These are phyloP conservation scores for Ophiostoma perfectum DNA, from an alignment of 2,329 filamentous ascomycete genomes.

Conservation along the genomic window DNA sequence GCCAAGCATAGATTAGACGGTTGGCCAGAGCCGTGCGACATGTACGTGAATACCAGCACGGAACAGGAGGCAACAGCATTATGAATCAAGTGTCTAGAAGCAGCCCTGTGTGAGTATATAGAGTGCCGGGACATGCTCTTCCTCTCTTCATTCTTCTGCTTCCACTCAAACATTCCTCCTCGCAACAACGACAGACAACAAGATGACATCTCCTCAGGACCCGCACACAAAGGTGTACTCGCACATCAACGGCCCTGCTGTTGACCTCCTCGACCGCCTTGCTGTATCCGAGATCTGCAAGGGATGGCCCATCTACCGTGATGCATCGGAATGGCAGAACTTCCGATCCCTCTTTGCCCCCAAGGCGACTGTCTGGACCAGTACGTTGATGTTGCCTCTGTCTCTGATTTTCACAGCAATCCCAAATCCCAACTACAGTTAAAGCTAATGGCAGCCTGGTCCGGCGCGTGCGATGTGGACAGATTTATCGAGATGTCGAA, in stretches of 20 bases:
- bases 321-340: constrained; percentile 49
- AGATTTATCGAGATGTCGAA: constrained; percentile 48
- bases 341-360: constrained; percentile 45
- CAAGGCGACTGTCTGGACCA: constrained; percentile 46
- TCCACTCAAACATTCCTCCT: too few relatives aligned
- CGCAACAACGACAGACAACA: background rate
- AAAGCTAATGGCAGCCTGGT: constrained; percentile 37
- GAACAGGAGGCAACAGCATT: too few relatives aligned
- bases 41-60: background rate
- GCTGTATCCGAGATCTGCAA: constrained; percentile 48
- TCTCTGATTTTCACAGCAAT: background rate
- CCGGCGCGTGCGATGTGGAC: constrained; percentile 38
- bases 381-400: constrained; percentile 32
- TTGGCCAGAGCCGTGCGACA: background rate
- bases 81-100: too few relatives aligned
- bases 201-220: constrained; percentile 26
- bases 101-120: too few relatives aligned
- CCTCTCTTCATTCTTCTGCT: background rate
- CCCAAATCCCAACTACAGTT: too few relatives aligned
- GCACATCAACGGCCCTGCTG: constrained; percentile 41
- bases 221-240: constrained; percentile 35
- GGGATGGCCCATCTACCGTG: constrained; percentile 50
- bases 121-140: too few relatives aligned
- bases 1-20: background rate
- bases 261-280: constrained; percentile 41